These are phyloP conservation scores for Annulohypoxylon truncatum DNA, from an alignment of 2,329 filamentous ascomycete genomes.

Conservation along the genomic window DNA sequence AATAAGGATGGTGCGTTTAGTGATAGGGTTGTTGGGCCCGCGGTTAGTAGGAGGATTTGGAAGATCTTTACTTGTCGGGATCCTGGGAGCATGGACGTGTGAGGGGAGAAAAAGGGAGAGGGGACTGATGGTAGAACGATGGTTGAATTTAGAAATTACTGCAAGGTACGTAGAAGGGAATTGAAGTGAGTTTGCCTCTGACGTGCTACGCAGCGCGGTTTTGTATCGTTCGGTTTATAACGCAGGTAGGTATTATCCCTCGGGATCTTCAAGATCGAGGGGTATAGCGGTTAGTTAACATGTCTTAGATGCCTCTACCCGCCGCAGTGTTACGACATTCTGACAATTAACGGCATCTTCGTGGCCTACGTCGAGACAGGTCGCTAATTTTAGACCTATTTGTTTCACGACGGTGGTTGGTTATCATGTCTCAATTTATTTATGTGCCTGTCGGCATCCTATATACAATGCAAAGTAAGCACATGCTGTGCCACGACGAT, in stretches of 20 bases:
- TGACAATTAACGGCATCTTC: slow-evolving; percentile 5
- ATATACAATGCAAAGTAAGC: slow-evolving; percentile 5
- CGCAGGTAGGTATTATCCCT: background rate
- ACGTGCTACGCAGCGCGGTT: background rate
- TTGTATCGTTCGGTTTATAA: background rate
- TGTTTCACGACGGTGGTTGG: background rate
- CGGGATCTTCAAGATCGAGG: background rate
- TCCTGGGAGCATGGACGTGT: slow-evolving; percentile 66
- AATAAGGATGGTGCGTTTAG: slow-evolving; percentile 68
- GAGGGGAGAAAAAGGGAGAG: slow-evolving; percentile 23
- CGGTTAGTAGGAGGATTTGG: slow-evolving; percentile 68
- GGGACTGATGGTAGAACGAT: background rate
- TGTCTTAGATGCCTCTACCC: background rate
- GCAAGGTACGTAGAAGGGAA: background rate
- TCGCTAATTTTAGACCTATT: background rate
- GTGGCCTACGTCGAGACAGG: background rate
- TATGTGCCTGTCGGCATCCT: slow-evolving; percentile 2
- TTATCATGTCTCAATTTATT: slow-evolving; percentile 17
- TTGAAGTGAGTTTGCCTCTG: background rate
- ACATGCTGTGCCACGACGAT: background rate
- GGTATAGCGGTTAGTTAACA: background rate
- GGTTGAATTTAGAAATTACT: background rate
- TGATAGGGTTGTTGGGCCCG: slow-evolving; percentile 66
- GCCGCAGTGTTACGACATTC: background rate
- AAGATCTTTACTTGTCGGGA: slow-evolving; percentile 71